Percentiles rank a stretch among this genome's conserved stretches.
Conservation (phyloP, 1,284 basidiomycete genomes). For the Dichomitus squalens region DNA sequence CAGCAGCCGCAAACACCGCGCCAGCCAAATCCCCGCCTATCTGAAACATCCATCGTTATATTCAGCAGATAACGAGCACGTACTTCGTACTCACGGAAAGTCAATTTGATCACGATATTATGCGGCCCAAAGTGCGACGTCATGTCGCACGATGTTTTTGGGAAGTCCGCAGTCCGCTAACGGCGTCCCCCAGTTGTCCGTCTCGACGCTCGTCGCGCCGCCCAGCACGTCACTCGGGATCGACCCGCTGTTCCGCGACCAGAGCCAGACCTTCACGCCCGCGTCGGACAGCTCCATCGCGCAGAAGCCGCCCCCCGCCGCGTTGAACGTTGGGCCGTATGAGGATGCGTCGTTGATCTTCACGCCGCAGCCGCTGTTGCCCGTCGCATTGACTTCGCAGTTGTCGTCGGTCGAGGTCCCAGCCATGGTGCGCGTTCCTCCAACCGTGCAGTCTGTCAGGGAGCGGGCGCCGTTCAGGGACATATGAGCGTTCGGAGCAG, state of each 20-base stretch:
- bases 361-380: conserved; percentile 66
- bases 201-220: conserved; percentile 50
- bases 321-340: conserved; percentile 60
- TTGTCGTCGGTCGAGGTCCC: conserved; percentile 38
- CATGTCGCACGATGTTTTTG: conserved; percentile 49
- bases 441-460: conserved; percentile 35
- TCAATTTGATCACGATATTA: conserved; percentile 59
- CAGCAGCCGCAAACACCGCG: conserved; percentile 40
- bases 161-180: too few species aligned
- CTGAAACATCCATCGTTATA: too few species aligned
- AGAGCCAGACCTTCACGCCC: conserved; percentile 63
- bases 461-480: too few species aligned
- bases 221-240: conserved; percentile 44
- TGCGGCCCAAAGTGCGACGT: conserved; percentile 50
- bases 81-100: too few species aligned
- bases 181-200: conserved; percentile 47
- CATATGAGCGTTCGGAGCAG: neutral
- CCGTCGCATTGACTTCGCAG: conserved; percentile 54
- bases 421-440: too few species aligned
- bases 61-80: too few species aligned
- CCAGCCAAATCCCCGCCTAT: conserved; percentile 67
- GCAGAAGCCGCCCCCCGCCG: conserved; percentile 55
- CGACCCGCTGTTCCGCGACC: conserved; percentile 50
- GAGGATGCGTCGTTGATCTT: conserved; percentile 41
- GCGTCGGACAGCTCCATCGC: conserved; percentile 52